These are phyloP conservation scores for Agapanthus africanus DNA, from an alignment of 106 monocot genomes.

Conservation along the genomic window DNA sequence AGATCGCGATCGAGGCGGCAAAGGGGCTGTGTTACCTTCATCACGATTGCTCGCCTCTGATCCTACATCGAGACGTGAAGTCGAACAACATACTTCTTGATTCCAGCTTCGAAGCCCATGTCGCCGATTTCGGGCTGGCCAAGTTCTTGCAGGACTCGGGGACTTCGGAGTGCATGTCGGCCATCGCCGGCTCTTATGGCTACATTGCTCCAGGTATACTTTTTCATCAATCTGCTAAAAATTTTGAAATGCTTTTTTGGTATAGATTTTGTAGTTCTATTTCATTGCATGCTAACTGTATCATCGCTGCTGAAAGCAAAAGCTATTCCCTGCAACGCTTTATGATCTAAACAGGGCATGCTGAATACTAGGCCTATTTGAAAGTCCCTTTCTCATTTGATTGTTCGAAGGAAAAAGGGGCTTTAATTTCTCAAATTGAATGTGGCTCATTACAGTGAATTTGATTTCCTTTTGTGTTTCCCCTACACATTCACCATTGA, in stretches of 20 bases:
- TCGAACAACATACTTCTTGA: conserved; percentile 89
- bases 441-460: too few relatives aligned
- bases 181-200: conserved; percentile 88
- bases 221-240: neutral
- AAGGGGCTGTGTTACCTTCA: conserved; percentile 90
- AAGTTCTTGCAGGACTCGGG: conserved; percentile 82
- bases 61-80: conserved; percentile 84
- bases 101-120: conserved; percentile 63
- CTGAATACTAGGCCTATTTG: too few relatives aligned
- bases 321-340: too few relatives aligned
- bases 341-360: too few relatives aligned
- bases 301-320: too few relatives aligned
- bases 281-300: neutral
- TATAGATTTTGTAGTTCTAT: neutral
- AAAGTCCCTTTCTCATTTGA: too few relatives aligned
- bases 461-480: too few relatives aligned
- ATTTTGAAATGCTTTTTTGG: too few relatives aligned
- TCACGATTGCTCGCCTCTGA: conserved; percentile 87
- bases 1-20: conserved; percentile 77
- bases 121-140: conserved; percentile 70
- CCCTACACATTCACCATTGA: too few relatives aligned
- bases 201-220: conserved; percentile 86
- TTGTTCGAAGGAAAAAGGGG: too few relatives aligned
- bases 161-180: conserved; percentile 91
- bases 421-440: too few relatives aligned